phyloP scores from a whole-genome alignment of 2,329 filamentous ascomycete species.

The Fusarium setosum region DNA sequence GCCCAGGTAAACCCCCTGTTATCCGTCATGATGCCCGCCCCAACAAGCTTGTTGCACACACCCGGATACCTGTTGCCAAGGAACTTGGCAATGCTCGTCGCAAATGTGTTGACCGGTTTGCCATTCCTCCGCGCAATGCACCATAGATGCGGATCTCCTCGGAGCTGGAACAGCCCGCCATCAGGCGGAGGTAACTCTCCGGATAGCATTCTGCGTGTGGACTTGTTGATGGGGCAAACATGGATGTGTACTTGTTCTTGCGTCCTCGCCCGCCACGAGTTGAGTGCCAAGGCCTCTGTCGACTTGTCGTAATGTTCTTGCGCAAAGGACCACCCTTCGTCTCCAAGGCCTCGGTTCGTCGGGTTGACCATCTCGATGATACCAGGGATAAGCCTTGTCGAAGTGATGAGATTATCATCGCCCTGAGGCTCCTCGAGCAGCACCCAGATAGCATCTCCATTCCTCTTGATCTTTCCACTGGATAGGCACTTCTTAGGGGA shows the following conservation, averaged over 20 bases:
- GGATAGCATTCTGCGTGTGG: conserved; percentile 1
- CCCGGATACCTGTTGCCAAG: not conserved
- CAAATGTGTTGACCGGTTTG: not conserved
- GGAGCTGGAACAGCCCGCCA: not conserved
- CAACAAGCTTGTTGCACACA: conserved; percentile 11
- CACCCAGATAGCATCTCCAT: conserved; percentile 3
- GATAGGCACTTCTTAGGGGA: not conserved
- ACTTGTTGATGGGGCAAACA: conserved; percentile 11
- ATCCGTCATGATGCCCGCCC: conserved; percentile 29
- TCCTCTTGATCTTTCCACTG: not conserved
- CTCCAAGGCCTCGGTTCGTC: not conserved
- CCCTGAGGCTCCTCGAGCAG: not conserved
- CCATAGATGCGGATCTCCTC: conserved; percentile 1
- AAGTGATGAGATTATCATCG: conserved; percentile 14
- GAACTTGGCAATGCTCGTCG: not conserved
- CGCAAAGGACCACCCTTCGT: conserved; percentile 19
- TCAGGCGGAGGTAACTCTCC: not conserved
- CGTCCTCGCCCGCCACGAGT: conserved; percentile 18
- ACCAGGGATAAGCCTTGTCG: conserved; percentile 9
- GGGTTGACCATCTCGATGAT: conserved; percentile 10
- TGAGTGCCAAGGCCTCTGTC: conserved; percentile 8
- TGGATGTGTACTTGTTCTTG: conserved; percentile 32
- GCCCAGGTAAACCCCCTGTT: conserved; percentile 16
- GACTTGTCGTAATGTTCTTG: conserved; percentile 11
- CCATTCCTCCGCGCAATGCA: not conserved